Percentiles rank a stretch among this genome's conserved stretches.
Evolutionary conservation across 1,139 yeast genomes (phyloP).

Genomic region (Yamadazyma diospyri): DNA sequence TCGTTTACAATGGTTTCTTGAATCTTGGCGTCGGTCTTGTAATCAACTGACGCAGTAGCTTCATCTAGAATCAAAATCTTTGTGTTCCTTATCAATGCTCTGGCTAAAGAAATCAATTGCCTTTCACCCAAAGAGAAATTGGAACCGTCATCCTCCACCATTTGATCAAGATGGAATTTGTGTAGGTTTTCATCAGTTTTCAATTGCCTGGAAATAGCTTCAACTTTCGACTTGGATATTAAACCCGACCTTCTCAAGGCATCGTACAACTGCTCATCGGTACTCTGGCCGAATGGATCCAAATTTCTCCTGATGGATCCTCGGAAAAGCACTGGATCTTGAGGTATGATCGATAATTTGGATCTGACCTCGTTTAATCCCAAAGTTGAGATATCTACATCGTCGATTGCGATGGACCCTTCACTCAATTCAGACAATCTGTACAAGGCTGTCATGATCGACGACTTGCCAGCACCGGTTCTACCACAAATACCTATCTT

Average conservation of each 20-base stretch:
- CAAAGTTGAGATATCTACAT: conserved; percentile 53
- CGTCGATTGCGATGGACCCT: conserved; percentile 59
- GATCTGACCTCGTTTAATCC: conserved; percentile 76
- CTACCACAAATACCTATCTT: conserved; percentile 78
- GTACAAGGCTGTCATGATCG: conserved; percentile 65
- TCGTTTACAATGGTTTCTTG: conserved; percentile 46
- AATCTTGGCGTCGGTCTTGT: conserved; percentile 51
- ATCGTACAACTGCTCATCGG: conserved; percentile 32
- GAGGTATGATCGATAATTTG: conserved; percentile 83
- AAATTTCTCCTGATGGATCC: conserved; percentile 79
- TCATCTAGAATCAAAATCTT: conserved; percentile 52
- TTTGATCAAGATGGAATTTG: conserved; percentile 46
- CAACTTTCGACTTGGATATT: conserved; percentile 20
- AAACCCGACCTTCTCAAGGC: conserved; percentile 31
- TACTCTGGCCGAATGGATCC: conserved; percentile 53
- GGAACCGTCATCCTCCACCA: conserved; percentile 49
- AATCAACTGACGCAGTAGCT: conserved; percentile 57
- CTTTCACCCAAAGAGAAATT: conserved; percentile 55
- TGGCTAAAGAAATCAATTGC: conserved; percentile 50
- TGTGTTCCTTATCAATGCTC: conserved; percentile 49
- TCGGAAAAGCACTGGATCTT: conserved; percentile 84
- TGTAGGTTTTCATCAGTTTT: conserved; percentile 28
- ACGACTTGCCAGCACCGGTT: conserved; percentile 78
- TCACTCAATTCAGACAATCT: conserved; percentile 52
- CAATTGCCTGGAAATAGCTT: conserved; percentile 10